phyloP scores from a whole-genome alignment of 257 asterid species.

The Orobanche coerulescens region DNA sequence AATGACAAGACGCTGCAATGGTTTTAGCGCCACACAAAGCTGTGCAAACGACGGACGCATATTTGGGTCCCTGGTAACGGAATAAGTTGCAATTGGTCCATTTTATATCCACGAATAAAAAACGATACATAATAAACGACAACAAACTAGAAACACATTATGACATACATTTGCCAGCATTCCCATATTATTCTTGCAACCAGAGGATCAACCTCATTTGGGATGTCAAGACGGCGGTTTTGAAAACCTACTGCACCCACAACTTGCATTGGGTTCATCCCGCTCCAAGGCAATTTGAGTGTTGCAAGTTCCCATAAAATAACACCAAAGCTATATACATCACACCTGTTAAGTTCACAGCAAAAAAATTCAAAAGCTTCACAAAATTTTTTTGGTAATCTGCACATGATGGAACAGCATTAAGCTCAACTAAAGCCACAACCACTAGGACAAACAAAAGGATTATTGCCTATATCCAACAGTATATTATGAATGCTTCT shows the following conservation, averaged over 20 bases:
- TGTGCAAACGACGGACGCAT: constrained; percentile 90
- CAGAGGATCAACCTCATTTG: constrained; percentile 88
- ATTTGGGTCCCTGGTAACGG: constrained; percentile 68
- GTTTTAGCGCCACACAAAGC: constrained; percentile 79
- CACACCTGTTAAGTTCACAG: constrained; percentile 60
- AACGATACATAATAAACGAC: too few relatives aligned
- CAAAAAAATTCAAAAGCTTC: neutral
- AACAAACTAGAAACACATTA: neutral
- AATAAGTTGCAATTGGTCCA: constrained; percentile 3
- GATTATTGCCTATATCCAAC: neutral
- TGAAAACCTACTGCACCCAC: constrained; percentile 99
- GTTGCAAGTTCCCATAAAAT: constrained; percentile 98
- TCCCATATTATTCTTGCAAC: constrained; percentile 95
- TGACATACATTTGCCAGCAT: constrained; percentile 86
- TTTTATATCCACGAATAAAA: neutral
- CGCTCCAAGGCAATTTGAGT: constrained; percentile 92
- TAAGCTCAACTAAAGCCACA: constrained; percentile 6
- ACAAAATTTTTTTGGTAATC: neutral
- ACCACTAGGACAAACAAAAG: neutral
- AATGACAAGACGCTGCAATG: constrained; percentile 73
- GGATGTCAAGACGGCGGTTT: constrained; percentile 91
- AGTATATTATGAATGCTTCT: neutral
- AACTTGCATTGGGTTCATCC: constrained; percentile 99
- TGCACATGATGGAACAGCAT: neutral
- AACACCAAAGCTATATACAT: constrained; percentile 91